Conservation (phyloP, 441 rosid genomes). For the Pelargonium citronellum region DNA sequence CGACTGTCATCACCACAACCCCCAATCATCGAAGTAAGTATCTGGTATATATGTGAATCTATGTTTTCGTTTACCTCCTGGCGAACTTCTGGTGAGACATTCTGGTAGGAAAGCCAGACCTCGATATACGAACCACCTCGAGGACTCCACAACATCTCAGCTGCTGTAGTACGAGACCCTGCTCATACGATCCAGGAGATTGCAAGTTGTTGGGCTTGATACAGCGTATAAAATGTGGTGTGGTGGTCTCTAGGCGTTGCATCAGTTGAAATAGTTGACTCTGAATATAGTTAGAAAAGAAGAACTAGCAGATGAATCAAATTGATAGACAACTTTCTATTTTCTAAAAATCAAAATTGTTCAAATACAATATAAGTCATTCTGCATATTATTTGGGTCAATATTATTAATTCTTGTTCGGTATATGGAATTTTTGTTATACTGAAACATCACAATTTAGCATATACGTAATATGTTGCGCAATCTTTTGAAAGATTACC, state of each 20-base stretch:
- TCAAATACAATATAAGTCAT: neutral
- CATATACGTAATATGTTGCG: neutral
- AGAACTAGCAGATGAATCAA: conserved; percentile 13
- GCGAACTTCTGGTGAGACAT: conserved; percentile 95
- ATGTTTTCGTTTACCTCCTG: conserved; percentile 48
- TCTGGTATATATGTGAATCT: neutral
- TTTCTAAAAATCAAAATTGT: neutral
- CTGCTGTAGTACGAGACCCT: conserved; percentile 90
- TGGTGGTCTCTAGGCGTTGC: conserved; percentile 91
- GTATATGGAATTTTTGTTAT: neutral
- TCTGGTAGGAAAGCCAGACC: conserved; percentile 98
- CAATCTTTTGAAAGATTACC: neutral
- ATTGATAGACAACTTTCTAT: neutral
- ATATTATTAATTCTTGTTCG: no score
- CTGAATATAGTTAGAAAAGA: conserved; percentile 32
- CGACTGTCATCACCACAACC: conserved; percentile 12
- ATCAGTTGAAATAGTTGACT: conserved; percentile 91
- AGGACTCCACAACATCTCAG: conserved; percentile 96
- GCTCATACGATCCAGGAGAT: conserved; percentile 83
- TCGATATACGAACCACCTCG: conserved; percentile 95
- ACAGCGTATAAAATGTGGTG: conserved; percentile 97
- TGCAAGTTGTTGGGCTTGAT: conserved; percentile 87
- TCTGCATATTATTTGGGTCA: neutral
- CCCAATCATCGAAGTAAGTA: conserved; percentile 9
- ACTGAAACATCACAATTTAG: neutral